phyloP scores from a whole-genome alignment of 1,139 yeast genomes.

The Geotrichum reessii region DNA sequence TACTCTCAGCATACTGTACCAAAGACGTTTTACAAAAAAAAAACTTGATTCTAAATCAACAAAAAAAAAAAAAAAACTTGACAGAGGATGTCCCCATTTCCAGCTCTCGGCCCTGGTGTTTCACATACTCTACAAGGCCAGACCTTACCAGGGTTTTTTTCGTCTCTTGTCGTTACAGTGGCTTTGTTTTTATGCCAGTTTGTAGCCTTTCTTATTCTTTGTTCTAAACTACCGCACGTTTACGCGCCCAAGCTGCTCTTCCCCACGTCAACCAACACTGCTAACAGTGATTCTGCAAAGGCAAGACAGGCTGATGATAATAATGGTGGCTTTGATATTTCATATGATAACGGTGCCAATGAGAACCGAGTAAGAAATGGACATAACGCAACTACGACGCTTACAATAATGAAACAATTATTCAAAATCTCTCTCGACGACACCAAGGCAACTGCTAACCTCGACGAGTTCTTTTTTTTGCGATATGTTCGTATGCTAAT shows the following conservation, averaged over 20 bases:
- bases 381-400: slow-evolving; percentile 16
- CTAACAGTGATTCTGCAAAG: slow-evolving; percentile 17
- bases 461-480: slow-evolving; percentile 35
- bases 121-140: slow-evolving; percentile 25
- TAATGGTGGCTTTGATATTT: background rate
- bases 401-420: slow-evolving; percentile 28
- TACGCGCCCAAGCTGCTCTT: slow-evolving; percentile 32
- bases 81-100: slow-evolving; percentile 2
- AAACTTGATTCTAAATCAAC: background rate
- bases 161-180: slow-evolving; percentile 29
- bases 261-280: slow-evolving; percentile 21
- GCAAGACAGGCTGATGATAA: background rate
- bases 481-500: slow-evolving; percentile 28
- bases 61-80: background rate
- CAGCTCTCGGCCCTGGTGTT: slow-evolving; percentile 17
- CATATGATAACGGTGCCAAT: background rate
- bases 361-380: background rate
- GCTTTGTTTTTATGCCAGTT: slow-evolving; percentile 26
- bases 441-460: slow-evolving; percentile 24
- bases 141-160: slow-evolving; percentile 25
- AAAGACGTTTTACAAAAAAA: background rate
- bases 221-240: slow-evolving; percentile 26
- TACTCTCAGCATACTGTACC: no score
- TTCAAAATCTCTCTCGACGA: slow-evolving; percentile 18
- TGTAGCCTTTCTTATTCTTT: slow-evolving; percentile 25